Evolutionary conservation across 2,329 filamentous ascomycete species (phyloP), one percentile per base, ranked within the genome.

Genomic region (Tolypocladium amazonense): DNA sequence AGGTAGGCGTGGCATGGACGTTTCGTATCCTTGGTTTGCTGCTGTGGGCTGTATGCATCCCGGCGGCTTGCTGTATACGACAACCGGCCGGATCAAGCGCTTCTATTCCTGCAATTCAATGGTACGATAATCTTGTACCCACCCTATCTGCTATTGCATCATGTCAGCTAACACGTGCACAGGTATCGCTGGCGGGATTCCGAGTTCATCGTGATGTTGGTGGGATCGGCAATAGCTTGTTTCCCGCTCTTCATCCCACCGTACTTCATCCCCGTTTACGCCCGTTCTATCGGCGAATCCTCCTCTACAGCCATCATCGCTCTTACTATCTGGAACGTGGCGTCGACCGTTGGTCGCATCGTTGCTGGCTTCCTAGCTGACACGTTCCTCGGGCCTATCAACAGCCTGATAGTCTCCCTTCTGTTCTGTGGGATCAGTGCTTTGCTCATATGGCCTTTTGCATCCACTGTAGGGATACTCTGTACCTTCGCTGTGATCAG

Each of bases 251-350:
- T 69, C 50, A 63, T 70, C 7, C 67, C 67, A 7, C 65, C 68
- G 1, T 70, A 70, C 62, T 70, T 70, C 30, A 69, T 70, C 4
- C 67, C 67, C 23, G 60, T 69, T 15, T 69, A 69, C 47, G 64
- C 67, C 12, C 33, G 65, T 4, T 65, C 68, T 4, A 63, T 69
- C 43, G 64, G 64, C 37, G 60, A 61, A 20, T 65, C 67, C 0
- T 61, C 59, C 11, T 63, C 65, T 6, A 64, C 63, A 0, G 62
- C 63, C 0, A 62, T 69, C 25, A 59, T 66, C 12, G 64, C 63
- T 3, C 57, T 70, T 23, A 66, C 67, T 0, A 62, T 65, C 0
- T 70, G 68, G 68, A 70, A 70, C 56, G 30, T 70, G 1, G 65
- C 68, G 1, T 70, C 68, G 1, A 66, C 68, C 0, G 58, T 68